Percentiles rank a stretch among this genome's conserved stretches.
These are phyloP conservation scores for Plantago ovata DNA, from an alignment of 257 asterid species.

Conservation along the genomic window DNA sequence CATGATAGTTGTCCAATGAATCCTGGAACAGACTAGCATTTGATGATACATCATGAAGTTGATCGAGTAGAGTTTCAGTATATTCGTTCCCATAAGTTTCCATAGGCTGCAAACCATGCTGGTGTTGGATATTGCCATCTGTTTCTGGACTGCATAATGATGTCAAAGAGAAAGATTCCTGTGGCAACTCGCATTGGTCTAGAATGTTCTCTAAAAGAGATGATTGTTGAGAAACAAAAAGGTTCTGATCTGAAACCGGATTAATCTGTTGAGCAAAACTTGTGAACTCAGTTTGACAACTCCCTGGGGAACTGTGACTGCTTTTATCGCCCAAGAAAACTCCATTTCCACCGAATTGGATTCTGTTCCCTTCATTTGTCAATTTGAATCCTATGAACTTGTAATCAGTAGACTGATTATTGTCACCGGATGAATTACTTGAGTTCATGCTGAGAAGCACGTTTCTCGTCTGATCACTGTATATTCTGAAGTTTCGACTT, in stretches of 20 bases:
- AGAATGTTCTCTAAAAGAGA: neutral
- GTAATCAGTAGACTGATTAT: neutral
- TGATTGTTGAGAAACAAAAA: conserved; percentile 12
- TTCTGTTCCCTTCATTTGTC: conserved; percentile 38
- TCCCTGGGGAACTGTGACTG: conserved; percentile 3
- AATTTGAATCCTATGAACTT: conserved; percentile 51
- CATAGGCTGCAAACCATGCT: neutral
- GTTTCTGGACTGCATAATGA: neutral
- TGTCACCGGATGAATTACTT: conserved; percentile 12
- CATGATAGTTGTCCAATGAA: neutral
- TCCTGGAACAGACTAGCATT: neutral
- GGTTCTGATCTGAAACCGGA: conserved; percentile 5
- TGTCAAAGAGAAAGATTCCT: neutral
- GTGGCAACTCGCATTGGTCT: neutral
- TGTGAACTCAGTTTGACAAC: conserved; percentile 1
- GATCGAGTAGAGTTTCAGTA: conserved; percentile 14
- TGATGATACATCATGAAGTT: neutral
- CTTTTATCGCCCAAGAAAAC: conserved; percentile 1
- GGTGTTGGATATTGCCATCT: neutral
- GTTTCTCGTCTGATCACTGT: conserved; percentile 37
- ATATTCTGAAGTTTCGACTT: conserved; percentile 22
- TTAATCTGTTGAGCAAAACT: conserved; percentile 3
- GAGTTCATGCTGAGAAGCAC: conserved; percentile 22
- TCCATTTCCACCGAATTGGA: conserved; percentile 34
- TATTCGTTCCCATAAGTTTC: conserved; percentile 1